phyloP scores from a whole-genome alignment of 805 yeast genomes.

The Groenewaldozyma salmanticensis region DNA sequence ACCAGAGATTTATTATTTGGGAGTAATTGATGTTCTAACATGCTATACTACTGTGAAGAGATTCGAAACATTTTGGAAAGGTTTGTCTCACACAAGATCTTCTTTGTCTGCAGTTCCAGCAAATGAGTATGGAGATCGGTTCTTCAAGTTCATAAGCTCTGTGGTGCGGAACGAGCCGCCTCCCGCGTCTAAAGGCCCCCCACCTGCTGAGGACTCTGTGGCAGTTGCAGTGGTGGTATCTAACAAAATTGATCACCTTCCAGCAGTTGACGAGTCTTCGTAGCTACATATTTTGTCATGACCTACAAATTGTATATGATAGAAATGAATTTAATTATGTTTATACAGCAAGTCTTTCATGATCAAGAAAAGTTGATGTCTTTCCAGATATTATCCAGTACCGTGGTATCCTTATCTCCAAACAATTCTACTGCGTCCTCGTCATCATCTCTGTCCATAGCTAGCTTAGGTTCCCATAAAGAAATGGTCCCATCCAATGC shows the following conservation, averaged over 20 bases:
- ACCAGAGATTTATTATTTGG: constrained; percentile 72
- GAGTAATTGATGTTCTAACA: constrained; percentile 90
- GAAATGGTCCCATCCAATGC: constrained; percentile 58
- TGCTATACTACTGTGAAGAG: constrained; percentile 47
- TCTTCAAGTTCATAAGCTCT: constrained; percentile 51
- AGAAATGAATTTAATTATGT: no score
- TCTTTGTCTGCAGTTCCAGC: constrained; percentile 89
- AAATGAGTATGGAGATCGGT: constrained; percentile 78
- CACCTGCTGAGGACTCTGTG: no score
- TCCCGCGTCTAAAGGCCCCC: no score
- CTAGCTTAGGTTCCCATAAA: constrained; percentile 40
- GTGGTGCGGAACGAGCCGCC: constrained; percentile 5
- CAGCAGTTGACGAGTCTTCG: no score
- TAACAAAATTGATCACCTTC: no score
- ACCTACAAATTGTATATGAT: no score
- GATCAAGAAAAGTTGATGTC: no score
- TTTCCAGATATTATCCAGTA: constrained; percentile 11
- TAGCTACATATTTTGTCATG: no score
- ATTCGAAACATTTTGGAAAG: constrained; percentile 79
- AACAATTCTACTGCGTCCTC: constrained; percentile 4
- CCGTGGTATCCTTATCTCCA: constrained; percentile 8
- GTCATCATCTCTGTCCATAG: constrained; percentile 3
- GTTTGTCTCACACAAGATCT: constrained; percentile 55
- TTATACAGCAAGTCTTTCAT: no score
- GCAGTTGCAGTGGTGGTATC: no score